These are phyloP conservation scores for Eucalyptus victrix DNA, from an alignment of 345 rosid species.

Conservation along the genomic window DNA sequence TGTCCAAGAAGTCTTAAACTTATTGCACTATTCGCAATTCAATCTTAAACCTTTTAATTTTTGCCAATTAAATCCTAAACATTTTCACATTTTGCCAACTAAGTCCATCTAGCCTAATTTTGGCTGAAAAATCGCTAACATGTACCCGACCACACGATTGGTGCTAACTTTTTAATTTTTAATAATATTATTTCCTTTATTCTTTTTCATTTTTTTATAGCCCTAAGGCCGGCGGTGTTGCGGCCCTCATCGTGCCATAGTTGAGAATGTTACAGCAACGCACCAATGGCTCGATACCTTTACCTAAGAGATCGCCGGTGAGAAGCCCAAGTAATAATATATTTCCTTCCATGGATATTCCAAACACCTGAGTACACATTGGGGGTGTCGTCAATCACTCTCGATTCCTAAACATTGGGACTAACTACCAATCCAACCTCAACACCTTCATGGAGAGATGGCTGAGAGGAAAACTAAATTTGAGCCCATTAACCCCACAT, in stretches of 20 bases:
- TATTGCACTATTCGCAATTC: too few species aligned
- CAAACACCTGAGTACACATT: neutral
- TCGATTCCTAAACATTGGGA: neutral
- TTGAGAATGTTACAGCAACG: neutral
- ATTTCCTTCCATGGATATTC: neutral
- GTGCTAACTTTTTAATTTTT: neutral
- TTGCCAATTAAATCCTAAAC: too few species aligned
- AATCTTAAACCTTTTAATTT: too few species aligned
- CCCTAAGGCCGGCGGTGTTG: fast-evolving
- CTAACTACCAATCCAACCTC: neutral
- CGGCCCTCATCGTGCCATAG: too few species aligned
- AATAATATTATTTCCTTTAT: too few species aligned
- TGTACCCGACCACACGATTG: fast-evolving
- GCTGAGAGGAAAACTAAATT: fast-evolving
- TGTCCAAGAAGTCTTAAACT: too few species aligned
- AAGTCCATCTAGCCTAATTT: too few species aligned
- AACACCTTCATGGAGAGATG: neutral
- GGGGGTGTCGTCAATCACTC: too few species aligned
- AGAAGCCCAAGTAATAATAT: too few species aligned
- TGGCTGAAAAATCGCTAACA: fast-evolving
- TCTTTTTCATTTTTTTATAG: too few species aligned
- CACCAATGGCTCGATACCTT: neutral
- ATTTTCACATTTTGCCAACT: too few species aligned
- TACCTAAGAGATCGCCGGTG: neutral
- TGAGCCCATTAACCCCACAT: neutral